These are phyloP conservation scores for Aspergillus pseudoviridinutans DNA, from an alignment of 2,329 filamentous ascomycete species.

Conservation along the genomic window DNA sequence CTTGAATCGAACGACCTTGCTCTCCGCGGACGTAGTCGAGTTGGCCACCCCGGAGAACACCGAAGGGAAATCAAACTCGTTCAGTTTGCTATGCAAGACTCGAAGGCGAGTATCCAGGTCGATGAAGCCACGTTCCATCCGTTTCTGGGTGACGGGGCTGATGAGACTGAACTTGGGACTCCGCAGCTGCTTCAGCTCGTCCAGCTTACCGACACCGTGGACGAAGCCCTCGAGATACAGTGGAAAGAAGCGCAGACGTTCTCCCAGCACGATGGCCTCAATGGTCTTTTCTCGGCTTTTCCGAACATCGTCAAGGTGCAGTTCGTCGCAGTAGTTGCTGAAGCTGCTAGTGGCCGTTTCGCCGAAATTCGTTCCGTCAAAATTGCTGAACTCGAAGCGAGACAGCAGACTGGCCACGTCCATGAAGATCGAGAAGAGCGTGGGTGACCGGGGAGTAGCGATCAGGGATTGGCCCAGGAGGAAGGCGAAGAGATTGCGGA, in stretches of 20 bases:
- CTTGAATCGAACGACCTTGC: constrained; percentile 76
- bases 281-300: constrained; percentile 82
- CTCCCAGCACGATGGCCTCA: constrained; percentile 82
- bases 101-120: constrained; percentile 71
- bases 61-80: constrained; percentile 86
- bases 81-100: constrained; percentile 67
- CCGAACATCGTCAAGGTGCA: constrained; percentile 73
- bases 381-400: constrained; percentile 57
- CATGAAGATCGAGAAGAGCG: constrained; percentile 59
- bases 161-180: constrained; percentile 68
- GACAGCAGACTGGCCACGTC: constrained; percentile 55
- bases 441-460: constrained; percentile 52
- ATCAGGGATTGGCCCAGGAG: constrained; percentile 59
- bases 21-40: constrained; percentile 72
- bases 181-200: constrained; percentile 66
- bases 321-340: constrained; percentile 66
- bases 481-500: constrained; percentile 63
- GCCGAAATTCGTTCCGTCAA: constrained; percentile 61
- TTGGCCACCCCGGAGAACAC: constrained; percentile 84
- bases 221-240: constrained; percentile 91
- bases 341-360: constrained; percentile 54
- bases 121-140: constrained; percentile 76
- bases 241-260: constrained; percentile 74
- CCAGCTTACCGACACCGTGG: constrained; percentile 80
- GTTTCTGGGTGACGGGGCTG: constrained; percentile 66